Base-by-base conservation (phyloP, 345 rosid genomes). In the Salix udensis region DNA sequence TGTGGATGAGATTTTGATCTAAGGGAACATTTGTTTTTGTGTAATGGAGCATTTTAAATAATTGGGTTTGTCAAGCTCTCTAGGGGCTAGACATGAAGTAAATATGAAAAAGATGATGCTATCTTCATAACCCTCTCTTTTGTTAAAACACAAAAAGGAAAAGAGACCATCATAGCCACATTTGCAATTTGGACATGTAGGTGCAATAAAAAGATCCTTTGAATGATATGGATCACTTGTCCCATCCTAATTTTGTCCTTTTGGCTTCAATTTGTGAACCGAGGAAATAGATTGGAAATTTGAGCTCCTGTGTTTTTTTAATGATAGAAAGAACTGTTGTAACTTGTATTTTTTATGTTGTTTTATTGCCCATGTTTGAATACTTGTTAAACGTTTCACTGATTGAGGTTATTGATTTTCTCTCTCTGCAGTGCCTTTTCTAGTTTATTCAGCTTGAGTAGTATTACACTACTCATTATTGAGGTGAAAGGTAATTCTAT, bases 381-480 rank as follows among this genome's bases (percentile, higher is more conserved):
- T 74, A 48, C 23, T 65, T 30, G 23, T 30, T 39, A 7, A 12
- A 15, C 73, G 40, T 21, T 58, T 68, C 18, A 58, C 62, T 78
- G 40, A 77, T 64, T 40, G 55, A 21, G 61, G 39, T 19, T 36
- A 75, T 69, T 74, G 10, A 10, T 69, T 77, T 68, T 75, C 39
- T 40, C 65, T 31, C 64, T 26, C 31, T 84, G 75, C 92, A 91
- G 98, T 89, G 83, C 88, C 88, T 23, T 87, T 88, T 79, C 78
- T 87, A 46, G 58, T 79, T 72, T 89, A 83, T 76, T 88, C 88
- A 46, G 74, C 88, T 74, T 90, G 91, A 86, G 31, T 28, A 46
- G 64, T 31, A 75, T 72, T 68, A 68, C 78, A 44, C 71, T 70
- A 77, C 79, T 65, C 16, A 6, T 73, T 34, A 34, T 76, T 48